Evolutionary conservation across 2,329 filamentous ascomycete species (phyloP).

Genomic region (Trichoderma koningiopsis): DNA sequence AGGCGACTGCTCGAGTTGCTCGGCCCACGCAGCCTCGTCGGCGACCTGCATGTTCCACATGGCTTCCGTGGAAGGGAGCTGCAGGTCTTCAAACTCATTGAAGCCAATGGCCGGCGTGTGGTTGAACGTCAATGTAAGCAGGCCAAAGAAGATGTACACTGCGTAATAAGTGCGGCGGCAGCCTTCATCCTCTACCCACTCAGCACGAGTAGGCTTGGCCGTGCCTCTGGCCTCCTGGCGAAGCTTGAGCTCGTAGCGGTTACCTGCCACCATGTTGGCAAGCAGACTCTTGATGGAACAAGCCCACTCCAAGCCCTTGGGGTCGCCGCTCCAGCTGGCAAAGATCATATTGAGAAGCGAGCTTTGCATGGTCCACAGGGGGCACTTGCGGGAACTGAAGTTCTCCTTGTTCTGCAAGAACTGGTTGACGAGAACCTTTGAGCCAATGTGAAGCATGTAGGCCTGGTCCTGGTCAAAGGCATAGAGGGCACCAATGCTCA

Average conservation of each 20-base stretch:
- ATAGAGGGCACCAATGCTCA: constrained; percentile 95
- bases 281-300: constrained; percentile 98
- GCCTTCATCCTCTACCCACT: constrained; percentile 97
- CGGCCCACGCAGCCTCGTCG: constrained; percentile 83
- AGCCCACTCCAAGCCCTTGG: constrained; percentile 96
- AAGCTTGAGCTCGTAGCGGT: constrained; percentile 93
- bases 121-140: constrained; percentile 94
- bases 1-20: constrained; percentile 70
- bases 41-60: constrained; percentile 84
- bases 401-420: constrained; percentile 98
- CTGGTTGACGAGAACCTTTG: constrained; percentile 94
- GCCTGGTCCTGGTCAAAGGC: constrained; percentile 97
- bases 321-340: constrained; percentile 97
- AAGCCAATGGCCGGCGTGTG: constrained; percentile 97
- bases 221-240: constrained; percentile 84
- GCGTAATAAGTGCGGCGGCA: constrained; percentile 97
- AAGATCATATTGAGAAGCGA: constrained; percentile 98
- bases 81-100: constrained; percentile 93
- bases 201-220: constrained; percentile 72
- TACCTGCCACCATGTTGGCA: constrained; percentile 98
- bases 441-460: constrained; percentile 95
- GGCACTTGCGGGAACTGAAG: constrained; percentile 96
- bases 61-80: constrained; percentile 89
- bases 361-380: constrained; percentile 97
- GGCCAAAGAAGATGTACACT: constrained; percentile 97